Base-by-base conservation (phyloP, 352 stramenopile species). In the Thraustotheca clavata region DNA sequence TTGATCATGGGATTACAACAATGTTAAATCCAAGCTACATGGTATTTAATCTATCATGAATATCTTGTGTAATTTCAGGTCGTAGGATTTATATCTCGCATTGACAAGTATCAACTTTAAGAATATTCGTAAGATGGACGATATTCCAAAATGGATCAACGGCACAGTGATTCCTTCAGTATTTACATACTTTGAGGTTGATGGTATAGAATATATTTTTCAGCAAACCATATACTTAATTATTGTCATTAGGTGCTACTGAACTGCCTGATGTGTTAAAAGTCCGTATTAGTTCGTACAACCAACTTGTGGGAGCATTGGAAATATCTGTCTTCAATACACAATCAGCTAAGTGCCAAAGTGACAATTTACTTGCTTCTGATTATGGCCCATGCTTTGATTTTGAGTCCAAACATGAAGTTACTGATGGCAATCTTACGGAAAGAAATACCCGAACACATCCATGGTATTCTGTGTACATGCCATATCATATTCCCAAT, bases 101-200 rank as follows among this genome's bases (percentile, higher is more conserved):
- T 66, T 76, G 66, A 79, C 74, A 26, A 72, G 54, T 22, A 67
- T 80, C 29, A 83, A 83, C 31, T 81, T 83, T 40, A 49, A 55
- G 40, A 83, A 81, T 50, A 76, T 85, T 26, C 61, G 67, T 26
- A 59, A 61, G 5, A 57, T 73, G 43, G 49, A 35, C 3, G 75
- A 85, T 35, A 68, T 70, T 2, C 81, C 78, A 47, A 62, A 74
- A 29, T 85, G 76, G 76, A 39, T 85, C 31, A 71, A 62, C 24
- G 52, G 76, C 27, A 69, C 74, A 27, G 70, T 85, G 26, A 62
- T 75, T n/a, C 76, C 73, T 1, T 49, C 60, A 7, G 69, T 81
- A 24, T 85, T 85, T 47, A 59, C 80, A 4, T 83, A 52, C 7
- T 9, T 24, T 24, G 34, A 9, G 14, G n/a, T 24, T 31, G 34